These are phyloP conservation scores for Alternaria metachromatica DNA, from an alignment of 2,329 filamentous ascomycete species.

Conservation along the genomic window DNA sequence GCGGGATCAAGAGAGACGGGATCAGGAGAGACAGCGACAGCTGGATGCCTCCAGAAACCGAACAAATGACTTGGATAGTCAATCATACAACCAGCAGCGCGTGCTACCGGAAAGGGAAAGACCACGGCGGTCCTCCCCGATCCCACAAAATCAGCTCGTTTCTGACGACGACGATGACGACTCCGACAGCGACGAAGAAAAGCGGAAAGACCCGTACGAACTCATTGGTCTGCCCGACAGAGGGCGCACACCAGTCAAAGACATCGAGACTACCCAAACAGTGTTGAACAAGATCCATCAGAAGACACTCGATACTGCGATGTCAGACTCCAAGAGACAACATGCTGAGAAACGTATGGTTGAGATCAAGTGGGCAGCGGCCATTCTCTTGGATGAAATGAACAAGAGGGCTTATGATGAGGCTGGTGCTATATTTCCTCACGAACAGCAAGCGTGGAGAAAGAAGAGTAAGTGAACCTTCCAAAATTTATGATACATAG, in stretches of 20 bases:
- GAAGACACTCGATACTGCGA: background rate
- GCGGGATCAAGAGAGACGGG: background rate
- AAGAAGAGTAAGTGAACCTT: conserved; percentile 1
- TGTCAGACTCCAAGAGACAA: background rate
- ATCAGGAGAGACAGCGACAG: background rate
- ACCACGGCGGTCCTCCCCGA: background rate
- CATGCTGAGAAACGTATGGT: background rate
- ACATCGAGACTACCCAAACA: background rate
- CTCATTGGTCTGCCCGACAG: background rate
- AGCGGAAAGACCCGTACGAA: conserved; percentile 1
- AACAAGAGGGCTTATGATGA: conserved; percentile 12
- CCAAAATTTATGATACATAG: background rate
- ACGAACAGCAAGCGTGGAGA: conserved; percentile 4
- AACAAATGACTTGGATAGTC: background rate
- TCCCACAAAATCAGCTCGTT: background rate
- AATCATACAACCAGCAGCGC: background rate
- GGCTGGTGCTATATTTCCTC: background rate
- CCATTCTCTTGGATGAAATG: conserved; percentile 3
- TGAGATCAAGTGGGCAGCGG: conserved; percentile 5
- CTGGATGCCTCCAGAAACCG: background rate
- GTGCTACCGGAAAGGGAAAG: background rate
- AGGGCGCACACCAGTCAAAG: background rate
- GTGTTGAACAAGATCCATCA: background rate
- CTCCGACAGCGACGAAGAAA: background rate
- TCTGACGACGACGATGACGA: background rate